A percentile compares a stretch with the other conserved stretches of the same genome.
These are phyloP conservation scores for Teratosphaeriaceae sp. DNA, from an alignment of 2,329 filamentous ascomycete genomes.

Conservation along the genomic window DNA sequence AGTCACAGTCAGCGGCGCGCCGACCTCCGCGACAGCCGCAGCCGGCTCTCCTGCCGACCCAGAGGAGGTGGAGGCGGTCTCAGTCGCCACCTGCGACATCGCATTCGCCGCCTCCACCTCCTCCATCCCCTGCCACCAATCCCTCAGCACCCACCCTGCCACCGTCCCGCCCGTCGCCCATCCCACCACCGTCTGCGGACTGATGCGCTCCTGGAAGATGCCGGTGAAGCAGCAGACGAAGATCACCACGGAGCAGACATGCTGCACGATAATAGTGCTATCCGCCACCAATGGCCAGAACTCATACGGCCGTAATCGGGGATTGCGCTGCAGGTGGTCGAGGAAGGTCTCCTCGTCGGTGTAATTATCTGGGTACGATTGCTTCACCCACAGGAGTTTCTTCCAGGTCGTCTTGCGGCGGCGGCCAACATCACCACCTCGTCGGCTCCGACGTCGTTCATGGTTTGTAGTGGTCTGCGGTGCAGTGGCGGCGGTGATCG, in stretches of 20 bases:
- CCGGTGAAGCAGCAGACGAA: constrained; percentile 91
- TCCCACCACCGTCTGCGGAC: constrained; percentile 79
- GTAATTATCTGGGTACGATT: constrained; percentile 97
- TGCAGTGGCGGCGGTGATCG: constrained; percentile 16
- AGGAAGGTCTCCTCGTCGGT: constrained; percentile 96
- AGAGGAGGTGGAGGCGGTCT: constrained; percentile 6
- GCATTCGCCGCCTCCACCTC: constrained; percentile 35
- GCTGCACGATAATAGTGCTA: constrained; percentile 93
- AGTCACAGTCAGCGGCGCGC: constrained; percentile 12
- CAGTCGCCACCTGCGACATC: constrained; percentile 7
- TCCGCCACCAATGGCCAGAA: constrained; percentile 97
- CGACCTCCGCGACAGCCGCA: constrained; percentile 18
- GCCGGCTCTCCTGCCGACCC: too few species aligned
- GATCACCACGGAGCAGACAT: constrained; percentile 89
- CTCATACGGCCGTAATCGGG: constrained; percentile 87
- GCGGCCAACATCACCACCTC: constrained; percentile 53
- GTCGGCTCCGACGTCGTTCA: constrained; percentile 30
- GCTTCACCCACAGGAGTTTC: constrained; percentile 97
- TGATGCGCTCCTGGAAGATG: constrained; percentile 82
- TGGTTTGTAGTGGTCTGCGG: constrained; percentile 11
- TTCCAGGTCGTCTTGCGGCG: constrained; percentile 75
- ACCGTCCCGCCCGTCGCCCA: constrained; percentile 79
- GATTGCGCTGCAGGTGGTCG: constrained; percentile 91
- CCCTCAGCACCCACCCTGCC: constrained; percentile 84
- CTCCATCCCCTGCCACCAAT: constrained; percentile 76